Base-by-base conservation (phyloP, 345 rosid species). In the Eucalyptus cladocalyx region DNA sequence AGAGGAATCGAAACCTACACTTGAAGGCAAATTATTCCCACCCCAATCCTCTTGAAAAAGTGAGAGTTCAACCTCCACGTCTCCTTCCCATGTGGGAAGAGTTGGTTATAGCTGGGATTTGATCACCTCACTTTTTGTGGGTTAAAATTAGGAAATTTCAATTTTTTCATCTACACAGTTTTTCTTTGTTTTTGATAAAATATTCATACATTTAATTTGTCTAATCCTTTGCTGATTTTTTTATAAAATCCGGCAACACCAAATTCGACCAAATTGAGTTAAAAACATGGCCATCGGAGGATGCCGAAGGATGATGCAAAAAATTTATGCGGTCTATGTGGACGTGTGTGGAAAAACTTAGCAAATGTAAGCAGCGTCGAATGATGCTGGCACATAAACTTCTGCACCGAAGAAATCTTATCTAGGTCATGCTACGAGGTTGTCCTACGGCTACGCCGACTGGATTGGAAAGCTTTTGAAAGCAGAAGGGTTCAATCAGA, bases 1-100 rank as follows among this genome's bases (percentile, higher is more conserved):
- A 19, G 4, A 0, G 0, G 4, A 19, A 53, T 19, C 10, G 9
- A 53, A 19, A 53, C 24, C 1, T 0, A 19, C 10, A 53, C 0
- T 53, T 53, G 1, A 53, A 53, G 10, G 24, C 24, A 53, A 53
- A 8, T 53, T 19, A 53, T 53, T 0, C 56, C 24, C 58, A 53
- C 2, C 24, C 2, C 1, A 19, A 0, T 19, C 58, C 5, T 53
- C 5, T 0, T 53, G 2, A 53, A 53, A 53, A 19, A 2, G 58
- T 53, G 24, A 53, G 9, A 53, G 5, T 53, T 8, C 11, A 8
- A 53, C 10, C 5, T 5, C 5, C 24, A 19, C 5, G 1, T 19
- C 24, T 53, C 5, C 2, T 53, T 19, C 2, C 5, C 56, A 19
- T 3, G 2, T 53, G 58, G 1, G 58, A 53, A 53, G 24, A 19